These are phyloP conservation scores for Tulasnella sp. DNA, from an alignment of 768 basidiomycete genomes.

Conservation along the genomic window DNA sequence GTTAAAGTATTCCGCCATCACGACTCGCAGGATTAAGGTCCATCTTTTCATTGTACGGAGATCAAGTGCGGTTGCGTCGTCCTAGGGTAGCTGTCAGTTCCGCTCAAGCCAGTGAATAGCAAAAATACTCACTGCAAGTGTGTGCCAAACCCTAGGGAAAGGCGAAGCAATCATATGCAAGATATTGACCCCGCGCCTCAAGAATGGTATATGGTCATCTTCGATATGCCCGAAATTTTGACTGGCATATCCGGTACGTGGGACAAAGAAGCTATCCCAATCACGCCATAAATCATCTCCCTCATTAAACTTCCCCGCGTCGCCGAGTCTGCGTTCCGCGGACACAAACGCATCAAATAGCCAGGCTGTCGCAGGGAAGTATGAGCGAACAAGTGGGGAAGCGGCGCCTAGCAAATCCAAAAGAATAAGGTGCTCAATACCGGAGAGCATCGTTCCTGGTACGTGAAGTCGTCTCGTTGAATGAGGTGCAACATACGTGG, in stretches of 20 bases:
- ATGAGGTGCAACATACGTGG: slow-evolving; percentile 45
- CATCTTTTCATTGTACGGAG: slow-evolving; percentile 75
- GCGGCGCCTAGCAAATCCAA: slow-evolving; percentile 82
- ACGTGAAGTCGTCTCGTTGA: slow-evolving; percentile 33
- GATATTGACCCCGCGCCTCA: slow-evolving; percentile 67
- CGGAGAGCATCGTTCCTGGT: slow-evolving; percentile 50
- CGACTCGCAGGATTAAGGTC: slow-evolving; percentile 78
- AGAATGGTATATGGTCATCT: slow-evolving; percentile 91
- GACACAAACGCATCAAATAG: slow-evolving; percentile 65
- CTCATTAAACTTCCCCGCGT: slow-evolving; percentile 42
- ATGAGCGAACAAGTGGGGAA: slow-evolving; percentile 63
- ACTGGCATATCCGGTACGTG: slow-evolving; percentile 33
- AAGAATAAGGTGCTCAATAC: slow-evolving; percentile 82
- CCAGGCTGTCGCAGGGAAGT: slow-evolving; percentile 84
- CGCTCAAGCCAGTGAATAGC: too few species aligned
- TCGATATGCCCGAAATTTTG: slow-evolving; percentile 45
- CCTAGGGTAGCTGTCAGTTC: slow-evolving; percentile 38
- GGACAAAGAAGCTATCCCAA: slow-evolving; percentile 48
- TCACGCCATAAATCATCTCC: background rate
- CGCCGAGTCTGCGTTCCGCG: slow-evolving; percentile 58
- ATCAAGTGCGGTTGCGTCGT: slow-evolving; percentile 78
- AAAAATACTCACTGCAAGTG: slow-evolving; percentile 40
- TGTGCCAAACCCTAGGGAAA: slow-evolving; percentile 88
- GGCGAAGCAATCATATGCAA: slow-evolving; percentile 82
- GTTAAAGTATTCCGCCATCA: slow-evolving; percentile 80